Percentiles rank a stretch among this genome's conserved stretches.
Evolutionary conservation across 768 basidiomycete species (phyloP).

Genomic region (Daedaleopsis sinensis): DNA sequence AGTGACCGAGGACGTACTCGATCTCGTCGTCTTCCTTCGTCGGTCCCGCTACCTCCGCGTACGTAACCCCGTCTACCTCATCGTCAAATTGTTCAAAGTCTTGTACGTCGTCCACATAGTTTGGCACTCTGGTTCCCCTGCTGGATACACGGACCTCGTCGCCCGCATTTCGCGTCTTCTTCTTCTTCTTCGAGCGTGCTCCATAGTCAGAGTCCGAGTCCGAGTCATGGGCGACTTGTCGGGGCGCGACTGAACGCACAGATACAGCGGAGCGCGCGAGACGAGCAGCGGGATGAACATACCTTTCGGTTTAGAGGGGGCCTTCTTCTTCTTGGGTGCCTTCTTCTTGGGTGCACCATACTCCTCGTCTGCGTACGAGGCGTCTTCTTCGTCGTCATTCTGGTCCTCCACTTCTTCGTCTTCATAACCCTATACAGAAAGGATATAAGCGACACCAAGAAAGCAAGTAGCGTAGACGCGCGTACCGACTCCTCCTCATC

Average conservation of each 20-base stretch:
- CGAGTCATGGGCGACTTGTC: conserved; percentile 54
- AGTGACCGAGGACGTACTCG: conserved; percentile 87
- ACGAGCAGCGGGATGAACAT: conserved; percentile 19
- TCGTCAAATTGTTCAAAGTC: conserved; percentile 83
- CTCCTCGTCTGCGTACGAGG: conserved; percentile 78
- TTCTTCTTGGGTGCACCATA: conserved; percentile 70
- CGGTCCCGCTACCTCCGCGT: conserved; percentile 40
- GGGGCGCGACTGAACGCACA: conserved; percentile 44
- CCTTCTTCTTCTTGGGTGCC: conserved; percentile 69
- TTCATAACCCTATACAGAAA: conserved; percentile 56
- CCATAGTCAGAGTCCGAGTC: conserved; percentile 91
- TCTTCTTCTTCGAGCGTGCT: conserved; percentile 86
- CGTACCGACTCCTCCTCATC: conserved; percentile 56
- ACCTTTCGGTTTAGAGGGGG: conserved; percentile 64
- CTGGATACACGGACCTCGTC: conserved; percentile 80
- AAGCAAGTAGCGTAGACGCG: conserved; percentile 24
- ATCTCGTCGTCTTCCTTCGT: conserved; percentile 74
- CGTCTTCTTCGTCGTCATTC: conserved; percentile 67
- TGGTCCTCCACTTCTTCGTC: conserved; percentile 39
- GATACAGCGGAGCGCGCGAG: conserved; percentile 16
- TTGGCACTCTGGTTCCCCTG: conserved; percentile 78
- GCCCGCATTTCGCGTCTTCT: conserved; percentile 53
- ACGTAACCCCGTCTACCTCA: conserved; percentile 56
- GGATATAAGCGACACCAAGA: conserved; percentile 26
- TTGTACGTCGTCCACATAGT: conserved; percentile 71